Base-by-base conservation (phyloP, 176 grass and related monocot species). In the barley (Hordeum vulgare) region DNA sequence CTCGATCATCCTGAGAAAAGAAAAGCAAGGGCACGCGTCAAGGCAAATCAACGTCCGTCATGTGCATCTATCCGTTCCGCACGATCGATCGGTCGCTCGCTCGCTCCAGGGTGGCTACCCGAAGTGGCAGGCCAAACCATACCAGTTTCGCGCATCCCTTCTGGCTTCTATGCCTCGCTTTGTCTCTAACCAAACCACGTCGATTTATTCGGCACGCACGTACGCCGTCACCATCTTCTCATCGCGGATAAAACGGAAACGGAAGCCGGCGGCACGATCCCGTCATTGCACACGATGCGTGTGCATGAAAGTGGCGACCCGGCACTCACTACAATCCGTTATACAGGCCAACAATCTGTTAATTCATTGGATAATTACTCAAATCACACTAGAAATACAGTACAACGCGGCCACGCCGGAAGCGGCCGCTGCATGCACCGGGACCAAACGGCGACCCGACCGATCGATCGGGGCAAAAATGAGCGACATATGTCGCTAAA, bases 361-460 rank as follows among this genome's bases (percentile, higher is more conserved):
- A 82, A 72, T 88, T 64, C 82, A 53, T 86, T 35, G 70, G 56
- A 70, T 42, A 87, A 53, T 78, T 66, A 73, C 84, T 86, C 79
- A 75, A 86, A 90, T 86, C 80, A 86, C 84, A 86, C 84, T 5
- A 49, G 35, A 74, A 58, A 78, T 82, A 82, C 88, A 78, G 18
- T 53, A 66, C 73, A 74, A 86, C 56, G n/a, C 23, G 45, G 40
- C 15, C 58, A 49, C 59, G 47, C 21, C 13, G 11, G 64, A 33
- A 21, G 21, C 40, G 18, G 73, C 74, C 59, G 4, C 84, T 68
- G 66, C 84, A 49, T 49, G 70, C 18, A 68, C 44, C 63, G 84
- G 88, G 71, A 70, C 53, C 87, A 85, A 89, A 85, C 6, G 70
- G 70, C 82, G 51, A 89, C 77, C 82, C 17, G 64, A 74, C 51